A percentile compares a stretch with the other conserved stretches of the same genome.
Evolutionary conservation across 75 land plant genomes (phyloP).

Genomic region (Picea glauca): DNA sequence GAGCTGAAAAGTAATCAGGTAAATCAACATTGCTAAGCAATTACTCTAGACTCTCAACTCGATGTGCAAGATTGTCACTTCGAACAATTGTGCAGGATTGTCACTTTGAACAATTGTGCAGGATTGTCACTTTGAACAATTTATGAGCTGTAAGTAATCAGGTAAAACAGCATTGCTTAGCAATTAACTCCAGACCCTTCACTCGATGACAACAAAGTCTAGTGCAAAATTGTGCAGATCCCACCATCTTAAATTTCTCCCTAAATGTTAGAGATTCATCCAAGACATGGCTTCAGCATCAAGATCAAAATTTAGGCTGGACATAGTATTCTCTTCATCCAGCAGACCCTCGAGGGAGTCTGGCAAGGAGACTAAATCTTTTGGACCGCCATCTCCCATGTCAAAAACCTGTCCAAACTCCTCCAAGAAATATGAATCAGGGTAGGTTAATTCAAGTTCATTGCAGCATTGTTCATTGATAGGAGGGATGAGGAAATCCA

Average conservation of each 20-base stretch:
- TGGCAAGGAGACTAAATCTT: neutral
- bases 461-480: neutral
- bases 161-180: no score
- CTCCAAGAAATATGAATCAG: constrained; percentile 4
- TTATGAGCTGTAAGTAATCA: no score
- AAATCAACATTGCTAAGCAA: neutral
- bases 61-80: neutral
- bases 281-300: constrained; percentile 5
- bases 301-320: constrained; percentile 7
- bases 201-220: neutral
- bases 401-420: constrained; percentile 14
- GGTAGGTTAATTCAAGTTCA: neutral
- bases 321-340: neutral
- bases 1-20: neutral
- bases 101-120: neutral
- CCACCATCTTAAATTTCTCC: neutral
- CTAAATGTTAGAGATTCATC: neutral
- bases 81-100: no score
- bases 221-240: neutral
- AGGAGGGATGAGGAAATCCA: constrained; percentile 3
- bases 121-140: neutral
- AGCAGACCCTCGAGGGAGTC: constrained; percentile 1
- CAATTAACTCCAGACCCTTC: no score
- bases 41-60: neutral
- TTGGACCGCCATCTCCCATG: neutral